Base-by-base conservation (phyloP, 768 basidiomycete species). In the Hygrophoropsis aurantiaca region DNA sequence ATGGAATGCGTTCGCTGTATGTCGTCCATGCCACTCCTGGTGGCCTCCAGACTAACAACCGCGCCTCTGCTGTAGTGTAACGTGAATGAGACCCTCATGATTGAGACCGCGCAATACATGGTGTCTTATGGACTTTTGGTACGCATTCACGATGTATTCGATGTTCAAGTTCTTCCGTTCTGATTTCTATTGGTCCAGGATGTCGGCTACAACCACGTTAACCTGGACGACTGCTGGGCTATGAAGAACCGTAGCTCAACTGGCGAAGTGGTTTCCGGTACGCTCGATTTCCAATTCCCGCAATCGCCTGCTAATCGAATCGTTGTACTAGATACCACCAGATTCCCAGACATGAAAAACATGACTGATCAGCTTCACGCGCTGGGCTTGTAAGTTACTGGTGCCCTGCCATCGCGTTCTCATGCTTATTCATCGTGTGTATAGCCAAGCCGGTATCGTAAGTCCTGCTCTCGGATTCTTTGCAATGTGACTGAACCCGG, bases 161-260 rank as follows among this genome's bases (percentile, higher is more conserved):
- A 11, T 15, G 23, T 36, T 30, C n/a, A n/a, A n/a, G 34, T 16
- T 41, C 23, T 35, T 11, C 39, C 23, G 16, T 24, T 21, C 27
- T 13, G 27, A 30, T 13, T 30, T n/a, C n/a, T 54, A 4, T 61
- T 24, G 21, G 2, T 21, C 26, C 44, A 82, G 80, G 77, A 79
- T 44, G 69, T 68, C 40, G 83, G 83, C 0, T 85, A 84, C 58
- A 71, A 72, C 40, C 69, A 79, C 43, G 68, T 84, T 49, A 84
- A 82, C 47, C 61, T 85, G 35, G 83, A 85, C 49, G 83, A 84
- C 47, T 85, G 83, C 53, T 85, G 80, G 60, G 74, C 81, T 1
- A 73, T 75, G 61, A 80, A 76, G 60, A 61, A 77, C 39, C 72
- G 83, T 35, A 78, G 61, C 43, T 55, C 71, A 3, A 59, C 66